Percentiles rank a stretch among this genome's conserved stretches.
These are phyloP conservation scores for Elsinoe batatas DNA, from an alignment of 2,329 filamentous ascomycete genomes.

Conservation along the genomic window DNA sequence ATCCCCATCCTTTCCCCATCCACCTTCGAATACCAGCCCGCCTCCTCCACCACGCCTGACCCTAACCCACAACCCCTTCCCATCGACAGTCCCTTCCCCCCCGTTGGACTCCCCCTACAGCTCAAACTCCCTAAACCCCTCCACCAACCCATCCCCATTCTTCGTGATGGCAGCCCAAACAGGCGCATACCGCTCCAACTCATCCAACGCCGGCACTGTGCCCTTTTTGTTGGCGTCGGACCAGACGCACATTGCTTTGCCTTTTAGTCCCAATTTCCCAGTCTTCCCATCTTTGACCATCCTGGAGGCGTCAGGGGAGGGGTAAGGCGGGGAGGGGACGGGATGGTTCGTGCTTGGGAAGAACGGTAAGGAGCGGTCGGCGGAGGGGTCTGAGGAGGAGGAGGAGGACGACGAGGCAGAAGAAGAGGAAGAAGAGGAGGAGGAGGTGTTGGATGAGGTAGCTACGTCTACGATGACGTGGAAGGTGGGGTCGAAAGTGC, in stretches of 20 bases:
- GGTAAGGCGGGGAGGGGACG: too few relatives aligned
- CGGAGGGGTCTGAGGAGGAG: too few relatives aligned
- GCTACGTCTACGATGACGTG: conserved; percentile 50
- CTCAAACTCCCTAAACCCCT: conserved; percentile 61
- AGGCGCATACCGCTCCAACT: conserved; percentile 66
- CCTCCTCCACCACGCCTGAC: too few relatives aligned
- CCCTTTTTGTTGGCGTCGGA: conserved; percentile 67
- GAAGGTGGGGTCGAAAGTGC: conserved; percentile 70
- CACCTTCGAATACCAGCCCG: too few relatives aligned
- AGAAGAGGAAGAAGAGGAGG: conserved; percentile 32
- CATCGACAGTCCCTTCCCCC: too few relatives aligned
- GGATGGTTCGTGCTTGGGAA: conserved; percentile 20
- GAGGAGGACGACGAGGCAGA: conserved; percentile 32
- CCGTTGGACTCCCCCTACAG: too few relatives aligned
- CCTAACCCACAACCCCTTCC: too few relatives aligned
- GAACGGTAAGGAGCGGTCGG: too few relatives aligned
- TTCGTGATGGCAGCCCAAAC: conserved; percentile 73
- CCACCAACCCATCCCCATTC: conserved; percentile 65
- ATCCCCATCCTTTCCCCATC: too few relatives aligned
- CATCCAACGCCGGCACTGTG: conserved; percentile 73
- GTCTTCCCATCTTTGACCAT: conserved; percentile 16
- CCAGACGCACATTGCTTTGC: conserved; percentile 71
- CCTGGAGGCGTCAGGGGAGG: too few relatives aligned
- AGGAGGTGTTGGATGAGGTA: conserved; percentile 22
- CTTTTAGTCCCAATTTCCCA: conserved; percentile 40